Conservation (phyloP, 495 filamentous ascomycete genomes). For the Talaromyces liani region DNA sequence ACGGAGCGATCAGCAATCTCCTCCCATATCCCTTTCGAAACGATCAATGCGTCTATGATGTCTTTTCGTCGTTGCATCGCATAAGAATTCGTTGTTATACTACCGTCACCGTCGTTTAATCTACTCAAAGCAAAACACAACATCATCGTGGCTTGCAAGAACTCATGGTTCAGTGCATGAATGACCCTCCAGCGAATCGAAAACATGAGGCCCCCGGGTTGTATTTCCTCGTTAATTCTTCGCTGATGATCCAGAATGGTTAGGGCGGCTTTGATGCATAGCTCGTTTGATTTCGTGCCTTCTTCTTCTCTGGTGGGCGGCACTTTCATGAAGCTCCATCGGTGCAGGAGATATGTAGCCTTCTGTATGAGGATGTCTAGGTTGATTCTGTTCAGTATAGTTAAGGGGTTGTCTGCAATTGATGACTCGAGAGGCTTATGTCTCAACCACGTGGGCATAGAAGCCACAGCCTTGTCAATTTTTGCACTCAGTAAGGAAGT, state of each 20-base stretch:
- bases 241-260: conserved; percentile 21
- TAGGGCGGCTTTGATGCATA: conserved; percentile 33
- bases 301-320: conserved; percentile 6
- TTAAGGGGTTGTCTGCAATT: conserved; percentile 7
- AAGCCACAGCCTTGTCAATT: conserved; percentile 7
- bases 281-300: conserved; percentile 3
- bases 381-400: conserved; percentile 8
- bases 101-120: background rate
- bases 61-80: conserved; percentile 1
- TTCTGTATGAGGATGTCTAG: conserved; percentile 11
- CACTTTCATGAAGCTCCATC: conserved; percentile 11
- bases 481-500: conserved; percentile 4
- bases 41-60: conserved; percentile 1
- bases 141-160: conserved; percentile 29
- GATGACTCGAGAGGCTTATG: conserved; percentile 9
- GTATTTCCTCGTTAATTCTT: conserved; percentile 23
- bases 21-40: conserved; percentile 1
- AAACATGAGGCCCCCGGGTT: conserved; percentile 23
- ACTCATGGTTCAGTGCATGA: conserved; percentile 26
- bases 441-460: conserved; percentile 1
- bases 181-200: conserved; percentile 24
- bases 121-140: conserved; percentile 21
- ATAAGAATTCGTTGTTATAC: background rate
- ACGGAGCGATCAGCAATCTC: background rate
- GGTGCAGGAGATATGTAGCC: conserved; percentile 11